These are phyloP conservation scores for Eucalyptus tenuipes DNA, from an alignment of 345 rosid genomes.

Conservation along the genomic window DNA sequence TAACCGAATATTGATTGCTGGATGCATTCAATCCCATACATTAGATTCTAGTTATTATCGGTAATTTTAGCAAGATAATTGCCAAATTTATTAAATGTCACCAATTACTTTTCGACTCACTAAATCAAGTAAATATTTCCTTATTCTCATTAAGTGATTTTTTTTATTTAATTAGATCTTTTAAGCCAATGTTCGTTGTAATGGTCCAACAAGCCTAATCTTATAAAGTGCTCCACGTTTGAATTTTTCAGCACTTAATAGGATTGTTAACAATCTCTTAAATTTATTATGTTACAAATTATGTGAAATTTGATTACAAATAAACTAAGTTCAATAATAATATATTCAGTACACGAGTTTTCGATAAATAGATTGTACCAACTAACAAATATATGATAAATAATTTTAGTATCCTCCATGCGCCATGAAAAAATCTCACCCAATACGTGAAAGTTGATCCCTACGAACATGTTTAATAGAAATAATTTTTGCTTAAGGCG, in stretches of 20 bases:
- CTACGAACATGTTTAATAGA: neutral
- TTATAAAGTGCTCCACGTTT: neutral
- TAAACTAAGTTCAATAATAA: neutral
- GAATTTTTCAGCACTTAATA: neutral
- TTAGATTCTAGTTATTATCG: neutral
- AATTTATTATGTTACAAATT: neutral
- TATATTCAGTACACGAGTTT: neutral
- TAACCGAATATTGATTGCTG: too few relatives aligned
- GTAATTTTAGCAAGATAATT: neutral
- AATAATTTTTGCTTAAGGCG: neutral
- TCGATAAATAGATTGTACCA: too few relatives aligned
- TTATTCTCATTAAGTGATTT: neutral
- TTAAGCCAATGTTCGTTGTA: neutral
- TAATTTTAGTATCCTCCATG: too few relatives aligned
- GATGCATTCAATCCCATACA: neutral
- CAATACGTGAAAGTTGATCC: neutral
- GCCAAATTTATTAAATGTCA: neutral
- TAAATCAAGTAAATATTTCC: neutral
- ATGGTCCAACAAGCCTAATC: neutral
- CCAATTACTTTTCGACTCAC: neutral
- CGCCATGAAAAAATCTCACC: neutral
- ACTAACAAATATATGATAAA: too few relatives aligned
- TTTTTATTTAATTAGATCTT: neutral
- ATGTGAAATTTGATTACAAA: neutral
- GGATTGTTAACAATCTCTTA: neutral